phyloP scores from a whole-genome alignment of 2,329 filamentous ascomycete species.

The Orbilia ellipsospora region DNA sequence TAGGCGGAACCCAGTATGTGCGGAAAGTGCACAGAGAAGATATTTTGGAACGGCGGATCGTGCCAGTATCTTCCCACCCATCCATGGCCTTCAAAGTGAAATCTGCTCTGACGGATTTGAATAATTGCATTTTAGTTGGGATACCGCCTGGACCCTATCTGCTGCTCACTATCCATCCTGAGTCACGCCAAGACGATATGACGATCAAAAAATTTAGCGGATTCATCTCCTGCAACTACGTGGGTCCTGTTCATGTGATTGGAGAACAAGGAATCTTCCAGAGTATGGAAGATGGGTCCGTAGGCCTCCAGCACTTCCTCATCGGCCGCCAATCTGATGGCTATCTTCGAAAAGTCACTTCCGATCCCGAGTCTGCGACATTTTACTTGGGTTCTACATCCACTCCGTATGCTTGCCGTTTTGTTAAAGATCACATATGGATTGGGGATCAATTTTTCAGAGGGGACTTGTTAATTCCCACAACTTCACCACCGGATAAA shows the following conservation, averaged over 20 bases:
- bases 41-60: constrained; percentile 13
- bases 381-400: background rate
- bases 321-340: constrained; percentile 5
- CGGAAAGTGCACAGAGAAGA: constrained; percentile 7
- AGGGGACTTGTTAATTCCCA: constrained; percentile 20
- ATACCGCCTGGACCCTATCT: background rate
- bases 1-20: background rate
- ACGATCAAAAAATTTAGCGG: background rate
- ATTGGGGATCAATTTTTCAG: constrained; percentile 19
- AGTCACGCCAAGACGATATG: background rate
- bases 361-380: background rate
- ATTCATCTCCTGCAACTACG: constrained; percentile 7
- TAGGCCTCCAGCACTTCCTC: background rate
- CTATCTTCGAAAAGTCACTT: constrained; percentile 1
- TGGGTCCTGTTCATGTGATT: constrained; percentile 26
- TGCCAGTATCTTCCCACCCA: constrained; percentile 20
- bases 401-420: background rate
- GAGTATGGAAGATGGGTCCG: background rate
- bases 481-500: background rate
- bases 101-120: constrained; percentile 19
- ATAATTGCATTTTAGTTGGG: constrained; percentile 20
- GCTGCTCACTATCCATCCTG: background rate
- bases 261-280: background rate
- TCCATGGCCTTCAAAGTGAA: constrained; percentile 21
- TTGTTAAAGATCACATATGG: constrained; percentile 12